Evolutionary conservation across 2,329 filamentous ascomycete species (phyloP).

Genomic region (Seiridium cupressi): DNA sequence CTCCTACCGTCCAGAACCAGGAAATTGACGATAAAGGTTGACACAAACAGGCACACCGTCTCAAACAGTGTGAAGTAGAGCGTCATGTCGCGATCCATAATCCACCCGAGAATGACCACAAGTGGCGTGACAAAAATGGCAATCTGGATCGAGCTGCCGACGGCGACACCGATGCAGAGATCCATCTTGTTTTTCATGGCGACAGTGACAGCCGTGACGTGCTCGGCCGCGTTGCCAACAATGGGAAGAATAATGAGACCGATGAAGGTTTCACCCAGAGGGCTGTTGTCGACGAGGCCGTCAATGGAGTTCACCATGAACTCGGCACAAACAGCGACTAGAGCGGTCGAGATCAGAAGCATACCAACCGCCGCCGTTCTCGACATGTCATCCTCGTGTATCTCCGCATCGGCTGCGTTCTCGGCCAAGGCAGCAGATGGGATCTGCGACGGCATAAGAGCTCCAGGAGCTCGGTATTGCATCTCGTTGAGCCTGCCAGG

Average conservation of each 20-base stretch:
- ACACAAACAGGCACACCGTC: conserved; percentile 82
- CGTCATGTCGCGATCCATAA: conserved; percentile 66
- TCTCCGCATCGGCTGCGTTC: conserved; percentile 22
- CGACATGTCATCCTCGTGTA: conserved; percentile 49
- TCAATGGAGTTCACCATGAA: conserved; percentile 69
- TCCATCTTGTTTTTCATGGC: conserved; percentile 77
- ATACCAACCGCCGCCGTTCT: conserved; percentile 58
- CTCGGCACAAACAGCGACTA: conserved; percentile 68
- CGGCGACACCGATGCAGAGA: conserved; percentile 68
- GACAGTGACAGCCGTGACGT: conserved; percentile 69
- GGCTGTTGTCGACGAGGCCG: conserved; percentile 54
- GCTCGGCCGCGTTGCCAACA: conserved; percentile 72
- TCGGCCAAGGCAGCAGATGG: conserved; percentile 34
- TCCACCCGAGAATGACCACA: conserved; percentile 71
- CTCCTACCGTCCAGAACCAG: conserved; percentile 80
- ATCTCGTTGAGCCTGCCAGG: conserved; percentile 62
- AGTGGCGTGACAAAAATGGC: conserved; percentile 69
- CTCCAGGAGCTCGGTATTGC: conserved; percentile 44
- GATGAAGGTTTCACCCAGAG: conserved; percentile 65
- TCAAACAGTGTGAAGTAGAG: conserved; percentile 88
- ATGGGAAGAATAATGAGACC: conserved; percentile 72
- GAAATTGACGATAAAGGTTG: conserved; percentile 84
- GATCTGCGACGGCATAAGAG: conserved; percentile 47
- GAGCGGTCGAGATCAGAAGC: conserved; percentile 60
- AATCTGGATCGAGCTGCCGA: conserved; percentile 72